phyloP scores from a whole-genome alignment of 768 basidiomycete species.

The Termitomyces bulborhizus region DNA sequence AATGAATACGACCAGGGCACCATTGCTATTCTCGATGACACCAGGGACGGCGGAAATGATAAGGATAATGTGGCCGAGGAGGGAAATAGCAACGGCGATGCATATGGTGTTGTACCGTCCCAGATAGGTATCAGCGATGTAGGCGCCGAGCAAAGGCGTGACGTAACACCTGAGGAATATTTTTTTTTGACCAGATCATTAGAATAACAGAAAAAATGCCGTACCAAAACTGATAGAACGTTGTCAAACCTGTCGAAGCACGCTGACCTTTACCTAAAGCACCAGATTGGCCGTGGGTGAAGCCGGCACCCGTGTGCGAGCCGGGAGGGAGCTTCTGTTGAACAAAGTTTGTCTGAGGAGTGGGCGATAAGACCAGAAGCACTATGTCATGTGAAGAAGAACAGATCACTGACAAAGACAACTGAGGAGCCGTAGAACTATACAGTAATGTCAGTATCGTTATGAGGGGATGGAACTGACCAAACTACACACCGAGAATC shows the following conservation, averaged over 20 bases:
- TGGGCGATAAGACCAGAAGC: neutral
- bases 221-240: constrained; percentile 68
- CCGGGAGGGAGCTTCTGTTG: constrained; percentile 62
- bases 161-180: constrained; percentile 49
- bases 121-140: constrained; percentile 64
- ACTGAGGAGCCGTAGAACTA: constrained; percentile 43
- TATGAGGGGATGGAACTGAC: neutral
- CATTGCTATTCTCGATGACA: constrained; percentile 22
- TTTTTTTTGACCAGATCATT: neutral
- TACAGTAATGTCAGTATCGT: neutral
- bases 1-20: constrained; percentile 13
- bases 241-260: constrained; percentile 64
- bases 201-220: constrained; percentile 6
- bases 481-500: constrained; percentile 51
- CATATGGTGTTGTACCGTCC: constrained; percentile 74
- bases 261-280: constrained; percentile 65
- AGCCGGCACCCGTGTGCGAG: constrained; percentile 61
- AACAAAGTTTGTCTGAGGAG: constrained; percentile 62
- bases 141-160: constrained; percentile 64
- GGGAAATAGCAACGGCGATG: constrained; percentile 51
- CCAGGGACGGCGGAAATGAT: constrained; percentile 59
- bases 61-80: constrained; percentile 62
- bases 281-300: constrained; percentile 50
- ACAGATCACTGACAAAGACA: constrained; percentile 34
- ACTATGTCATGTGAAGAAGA: neutral